Evolutionary conservation across 2,329 filamentous ascomycete species (phyloP).

Genomic region (Aspergillus terreus): DNA sequence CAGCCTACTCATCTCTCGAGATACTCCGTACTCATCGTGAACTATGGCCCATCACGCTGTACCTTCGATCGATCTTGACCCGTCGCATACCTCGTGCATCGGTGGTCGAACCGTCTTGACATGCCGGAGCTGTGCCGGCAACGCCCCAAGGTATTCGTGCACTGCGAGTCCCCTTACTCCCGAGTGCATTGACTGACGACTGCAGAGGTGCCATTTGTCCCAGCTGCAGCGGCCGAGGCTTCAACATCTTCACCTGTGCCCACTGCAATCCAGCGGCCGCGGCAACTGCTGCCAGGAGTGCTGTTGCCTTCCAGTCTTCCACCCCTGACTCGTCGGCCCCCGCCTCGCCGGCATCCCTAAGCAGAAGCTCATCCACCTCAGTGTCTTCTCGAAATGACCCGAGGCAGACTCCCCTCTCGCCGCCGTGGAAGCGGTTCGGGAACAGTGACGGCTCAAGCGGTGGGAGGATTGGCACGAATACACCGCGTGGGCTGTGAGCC

Average conservation of each 20-base stretch:
- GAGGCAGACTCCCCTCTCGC: background rate
- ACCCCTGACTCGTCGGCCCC: constrained; percentile 15
- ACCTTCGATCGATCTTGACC: constrained; percentile 24
- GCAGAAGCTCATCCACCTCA: constrained; percentile 25
- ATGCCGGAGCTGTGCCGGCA: constrained; percentile 34
- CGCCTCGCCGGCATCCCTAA: constrained; percentile 22
- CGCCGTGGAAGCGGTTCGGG: constrained; percentile 11
- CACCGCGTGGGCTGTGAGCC: constrained; percentile 15
- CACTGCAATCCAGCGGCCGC: constrained; percentile 28
- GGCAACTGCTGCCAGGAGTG: constrained; percentile 6
- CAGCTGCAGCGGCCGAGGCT: constrained; percentile 28
- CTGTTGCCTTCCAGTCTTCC: constrained; percentile 4
- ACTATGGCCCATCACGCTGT: constrained; percentile 18
- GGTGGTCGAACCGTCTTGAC: constrained; percentile 31
- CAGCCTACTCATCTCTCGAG: background rate
- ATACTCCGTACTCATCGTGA: background rate
- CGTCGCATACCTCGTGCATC: constrained; percentile 30
- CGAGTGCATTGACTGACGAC: background rate
- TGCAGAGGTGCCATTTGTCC: constrained; percentile 23
- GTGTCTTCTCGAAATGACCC: constrained; percentile 18
- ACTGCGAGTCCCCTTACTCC: background rate
- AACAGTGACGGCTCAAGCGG: constrained; percentile 15
- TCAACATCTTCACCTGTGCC: constrained; percentile 27
- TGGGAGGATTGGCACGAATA: constrained; percentile 18
- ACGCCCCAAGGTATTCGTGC: constrained; percentile 30